Conservation (phyloP, 176 grass and related monocot genomes). For the Calamus simplicifolius region DNA sequence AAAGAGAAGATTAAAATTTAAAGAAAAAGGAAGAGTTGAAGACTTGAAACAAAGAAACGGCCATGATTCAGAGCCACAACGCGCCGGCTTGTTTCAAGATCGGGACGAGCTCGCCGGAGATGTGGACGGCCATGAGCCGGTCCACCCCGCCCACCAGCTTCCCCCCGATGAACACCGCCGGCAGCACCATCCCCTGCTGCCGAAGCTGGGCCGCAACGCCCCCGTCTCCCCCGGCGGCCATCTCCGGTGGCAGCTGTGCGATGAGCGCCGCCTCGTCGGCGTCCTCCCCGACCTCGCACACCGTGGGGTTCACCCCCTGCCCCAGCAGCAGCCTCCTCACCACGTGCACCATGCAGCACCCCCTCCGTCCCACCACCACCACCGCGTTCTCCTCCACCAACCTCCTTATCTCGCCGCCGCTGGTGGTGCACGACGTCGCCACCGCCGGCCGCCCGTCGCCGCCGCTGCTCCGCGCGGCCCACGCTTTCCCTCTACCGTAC, state of each 20-base stretch:
- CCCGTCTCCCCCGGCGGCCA: not conserved
- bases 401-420: constrained; percentile 11
- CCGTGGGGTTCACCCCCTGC: constrained; percentile 75
- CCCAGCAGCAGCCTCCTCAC: constrained; percentile 77
- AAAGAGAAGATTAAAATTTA: too few relatives aligned
- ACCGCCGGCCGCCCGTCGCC: not conserved
- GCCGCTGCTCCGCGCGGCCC: not conserved
- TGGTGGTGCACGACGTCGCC: not conserved
- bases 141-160: constrained; percentile 66
- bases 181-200: constrained; percentile 14
- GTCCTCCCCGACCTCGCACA: constrained; percentile 72
- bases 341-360: constrained; percentile 89
- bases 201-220: too few relatives aligned
- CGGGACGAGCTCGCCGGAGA: constrained; percentile 92
- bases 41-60: too few relatives aligned
- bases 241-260: constrained; percentile 2
- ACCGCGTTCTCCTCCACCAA: constrained; percentile 65
- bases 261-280: constrained; percentile 22
- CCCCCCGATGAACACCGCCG: constrained; percentile 81
- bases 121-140: constrained; percentile 85
- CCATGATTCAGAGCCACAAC: constrained; percentile 54
- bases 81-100: constrained; percentile 87
- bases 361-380: constrained; percentile 58
- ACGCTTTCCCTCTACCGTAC: constrained; percentile 35
- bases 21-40: too few relatives aligned